Conservation (phyloP, 345 rosid genomes). For the Euphorbia pulcherrima region DNA sequence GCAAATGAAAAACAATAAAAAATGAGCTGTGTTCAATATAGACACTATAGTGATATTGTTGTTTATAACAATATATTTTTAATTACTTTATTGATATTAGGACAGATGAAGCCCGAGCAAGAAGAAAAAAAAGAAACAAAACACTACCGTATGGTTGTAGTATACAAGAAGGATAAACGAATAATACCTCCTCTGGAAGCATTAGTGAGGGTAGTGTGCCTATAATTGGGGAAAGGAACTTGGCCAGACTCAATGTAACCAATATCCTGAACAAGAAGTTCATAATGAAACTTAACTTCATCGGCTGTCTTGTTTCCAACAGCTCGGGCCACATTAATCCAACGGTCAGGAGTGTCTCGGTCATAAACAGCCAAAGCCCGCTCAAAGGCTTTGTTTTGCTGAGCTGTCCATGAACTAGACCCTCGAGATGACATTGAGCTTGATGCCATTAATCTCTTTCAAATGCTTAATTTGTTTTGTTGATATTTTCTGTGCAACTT, state of each 20-base stretch:
- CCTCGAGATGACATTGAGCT: conserved; percentile 71
- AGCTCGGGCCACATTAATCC: conserved; percentile 87
- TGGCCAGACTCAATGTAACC: conserved; percentile 71
- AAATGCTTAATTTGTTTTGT: too few species aligned
- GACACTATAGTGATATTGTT: too few species aligned
- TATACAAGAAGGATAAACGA: too few species aligned
- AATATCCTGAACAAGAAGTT: conserved; percentile 65
- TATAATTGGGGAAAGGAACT: conserved; percentile 81
- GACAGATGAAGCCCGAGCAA: too few species aligned
- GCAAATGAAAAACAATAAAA: too few species aligned
- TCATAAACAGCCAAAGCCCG: conserved; percentile 84
- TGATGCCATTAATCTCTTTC: conserved; percentile 51
- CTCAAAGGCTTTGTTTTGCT: conserved; percentile 96
- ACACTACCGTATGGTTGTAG: conserved; percentile 29
- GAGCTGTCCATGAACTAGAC: conserved; percentile 64
- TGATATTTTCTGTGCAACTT: neutral
- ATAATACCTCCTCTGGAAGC: conserved; percentile 17
- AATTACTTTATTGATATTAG: too few species aligned
- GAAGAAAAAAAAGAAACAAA: conserved; percentile 18
- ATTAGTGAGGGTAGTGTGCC: too few species aligned
- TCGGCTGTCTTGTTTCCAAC: conserved; percentile 85
- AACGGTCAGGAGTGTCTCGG: conserved; percentile 94
- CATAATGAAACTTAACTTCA: conserved; percentile 80
- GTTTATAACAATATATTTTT: too few species aligned
- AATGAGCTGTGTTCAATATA: too few species aligned